Base-by-base conservation (phyloP, 1,139 yeast species). In the Saccharomyces hybrid region DNA sequence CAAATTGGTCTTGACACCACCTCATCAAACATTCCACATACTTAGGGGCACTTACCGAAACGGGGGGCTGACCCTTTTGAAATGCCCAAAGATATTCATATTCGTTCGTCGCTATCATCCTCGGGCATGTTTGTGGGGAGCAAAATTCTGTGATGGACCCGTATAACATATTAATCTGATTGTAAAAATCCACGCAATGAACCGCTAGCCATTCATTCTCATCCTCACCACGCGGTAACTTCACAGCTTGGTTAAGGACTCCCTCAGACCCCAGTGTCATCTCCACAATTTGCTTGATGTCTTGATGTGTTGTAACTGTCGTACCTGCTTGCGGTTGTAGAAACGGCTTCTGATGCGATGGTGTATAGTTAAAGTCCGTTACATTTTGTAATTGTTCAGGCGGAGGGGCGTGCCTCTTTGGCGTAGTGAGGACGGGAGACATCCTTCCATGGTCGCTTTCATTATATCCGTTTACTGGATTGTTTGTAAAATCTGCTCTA, bases 101-200 rank as follows among this genome's bases (percentile, higher is more conserved):
- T 73, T 90, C 97, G 57, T 86, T 95, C 0, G 98, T 91, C 13
- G 99, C 99, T 55, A 87, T 89, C 99, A 93, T 93, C 57, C 95
- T 75, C 3, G 99, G 98, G 70, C 99, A 93, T 1, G 96, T 81
- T 19, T 75, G 72, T 1, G 98, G 97, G 0, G 97, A 88, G 70
- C 99, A 93, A 66, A 93, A 91, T 72, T 90, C 97, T 1, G 99
- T 91, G 58, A 95, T 87, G 5, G 98, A 85, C 11, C 98, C 97
- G 66, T 93, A 93, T 6, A 93, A 76, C 99, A 93, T 93, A 71
- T 93, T 93, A 65, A 91, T 86, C 70, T 93, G 99, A 69, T 91
- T 91, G 73, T 88, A 93, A 68, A 93, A 93, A 69, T 86, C 91
- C 16, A 85, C 93, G 41, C 85, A 86, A 68, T 93, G 97, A 16